Percentiles rank a stretch among this genome's conserved stretches.
phyloP scores from a whole-genome alignment of 805 yeast species.

The Metschnikowia arizonensis region DNA sequence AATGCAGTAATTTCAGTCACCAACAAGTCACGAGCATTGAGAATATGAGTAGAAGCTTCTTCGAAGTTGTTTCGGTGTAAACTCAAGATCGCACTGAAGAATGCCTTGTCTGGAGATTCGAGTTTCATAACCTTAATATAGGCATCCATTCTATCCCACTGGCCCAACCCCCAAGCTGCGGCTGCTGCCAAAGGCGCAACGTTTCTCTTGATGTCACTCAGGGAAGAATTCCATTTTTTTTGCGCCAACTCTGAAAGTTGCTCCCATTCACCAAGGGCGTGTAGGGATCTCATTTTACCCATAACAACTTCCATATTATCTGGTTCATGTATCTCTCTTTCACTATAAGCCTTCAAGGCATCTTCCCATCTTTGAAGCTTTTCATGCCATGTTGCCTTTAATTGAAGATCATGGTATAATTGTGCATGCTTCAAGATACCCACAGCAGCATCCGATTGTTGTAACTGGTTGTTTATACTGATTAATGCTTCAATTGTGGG shows the following conservation, averaged over 20 bases:
- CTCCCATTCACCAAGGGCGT: constrained; percentile 99
- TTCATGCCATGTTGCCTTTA: constrained; percentile 97
- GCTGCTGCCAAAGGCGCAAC: constrained; percentile 98
- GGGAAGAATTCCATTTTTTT: constrained; percentile 74
- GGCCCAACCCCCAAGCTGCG: constrained; percentile 97
- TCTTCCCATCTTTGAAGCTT: constrained; percentile 97
- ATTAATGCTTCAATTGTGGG: constrained; percentile 90
- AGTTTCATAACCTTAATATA: constrained; percentile 85
- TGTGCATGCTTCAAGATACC: constrained; percentile 95
- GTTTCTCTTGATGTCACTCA: constrained; percentile 68
- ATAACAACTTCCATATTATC: constrained; percentile 82
- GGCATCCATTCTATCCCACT: constrained; percentile 94
- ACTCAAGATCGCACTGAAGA: constrained; percentile 85
- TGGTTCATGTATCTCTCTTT: constrained; percentile 60
- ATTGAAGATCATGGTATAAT: constrained; percentile 80
- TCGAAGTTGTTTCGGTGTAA: constrained; percentile 82
- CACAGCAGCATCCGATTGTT: constrained; percentile 96
- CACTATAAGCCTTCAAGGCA: constrained; percentile 85
- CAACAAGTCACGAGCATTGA: constrained; percentile 79
- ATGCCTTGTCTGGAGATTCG: constrained; percentile 92
- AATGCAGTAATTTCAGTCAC: constrained; percentile 93
- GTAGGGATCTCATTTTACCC: constrained; percentile 98
- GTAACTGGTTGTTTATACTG: constrained; percentile 87
- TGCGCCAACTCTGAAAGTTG: constrained; percentile 79
- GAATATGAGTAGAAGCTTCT: constrained; percentile 74